Evolutionary conservation across 2,329 filamentous ascomycete species (phyloP).

Genomic region (Alternaria infectoria): DNA sequence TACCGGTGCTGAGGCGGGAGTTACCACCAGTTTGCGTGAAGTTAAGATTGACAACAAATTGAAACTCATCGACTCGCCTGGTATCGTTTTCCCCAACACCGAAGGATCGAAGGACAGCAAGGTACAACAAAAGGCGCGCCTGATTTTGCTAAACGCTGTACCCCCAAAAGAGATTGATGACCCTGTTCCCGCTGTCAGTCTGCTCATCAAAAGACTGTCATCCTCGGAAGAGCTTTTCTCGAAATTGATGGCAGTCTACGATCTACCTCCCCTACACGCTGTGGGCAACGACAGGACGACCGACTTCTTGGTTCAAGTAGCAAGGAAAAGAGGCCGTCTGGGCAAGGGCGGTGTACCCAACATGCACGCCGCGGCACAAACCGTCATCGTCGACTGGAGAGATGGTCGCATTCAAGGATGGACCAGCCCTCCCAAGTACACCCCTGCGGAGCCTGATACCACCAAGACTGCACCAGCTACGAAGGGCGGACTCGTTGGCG

Average conservation of each 20-base stretch:
- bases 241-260: slow-evolving; percentile 83
- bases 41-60: slow-evolving; percentile 96
- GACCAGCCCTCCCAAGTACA: slow-evolving; percentile 76
- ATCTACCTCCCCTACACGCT: slow-evolving; percentile 76
- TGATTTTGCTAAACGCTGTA: slow-evolving; percentile 88
- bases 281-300: slow-evolving; percentile 77
- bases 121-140: slow-evolving; percentile 78
- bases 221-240: slow-evolving; percentile 74
- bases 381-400: slow-evolving; percentile 94
- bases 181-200: slow-evolving; percentile 81
- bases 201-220: slow-evolving; percentile 83
- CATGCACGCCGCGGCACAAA: slow-evolving; percentile 83
- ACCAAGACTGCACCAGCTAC: slow-evolving; percentile 46
- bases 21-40: slow-evolving; percentile 84
- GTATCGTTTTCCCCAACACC: slow-evolving; percentile 85
- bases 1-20: slow-evolving; percentile 87
- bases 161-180: slow-evolving; percentile 95
- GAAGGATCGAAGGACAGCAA: slow-evolving; percentile 57
- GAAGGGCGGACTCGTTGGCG: slow-evolving; percentile 53
- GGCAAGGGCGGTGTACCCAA: slow-evolving; percentile 92
- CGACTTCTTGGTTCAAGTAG: slow-evolving; percentile 94
- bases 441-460: slow-evolving; percentile 57
- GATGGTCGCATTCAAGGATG: slow-evolving; percentile 94
- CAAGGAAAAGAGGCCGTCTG: slow-evolving; percentile 86
- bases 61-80: slow-evolving; percentile 90